Evolutionary conservation across 176 grass and related monocot genomes (phyloP).

Genomic region (Triticum aestivum): IWGSC_CS_RefSeq_v2.1 NC_057806.1:682872149-682872648

Average conservation of each 20-base stretch:
- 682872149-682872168: no score
- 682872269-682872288: no score
- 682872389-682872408: not conserved
- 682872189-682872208: no score
- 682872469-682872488: not conserved
- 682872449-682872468: not conserved
- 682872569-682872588: slow-evolving; percentile 23
- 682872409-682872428: not conserved
- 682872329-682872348: not conserved
- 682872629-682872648: no score
- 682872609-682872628: no score
- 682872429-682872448: no score
- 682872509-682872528: slow-evolving; percentile 17
- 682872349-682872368: not conserved
- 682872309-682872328: not conserved
- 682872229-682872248: no score
- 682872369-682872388: not conserved
- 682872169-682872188: no score
- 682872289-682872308: not conserved
- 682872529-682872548: slow-evolving; percentile 5
- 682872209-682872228: no score
- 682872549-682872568: slow-evolving; percentile 27
- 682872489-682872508: not conserved
- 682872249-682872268: no score
- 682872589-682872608: not conserved